Evolutionary conservation across 2,329 filamentous ascomycete genomes (phyloP).

Genomic region (Cercospora citrullina): DNA sequence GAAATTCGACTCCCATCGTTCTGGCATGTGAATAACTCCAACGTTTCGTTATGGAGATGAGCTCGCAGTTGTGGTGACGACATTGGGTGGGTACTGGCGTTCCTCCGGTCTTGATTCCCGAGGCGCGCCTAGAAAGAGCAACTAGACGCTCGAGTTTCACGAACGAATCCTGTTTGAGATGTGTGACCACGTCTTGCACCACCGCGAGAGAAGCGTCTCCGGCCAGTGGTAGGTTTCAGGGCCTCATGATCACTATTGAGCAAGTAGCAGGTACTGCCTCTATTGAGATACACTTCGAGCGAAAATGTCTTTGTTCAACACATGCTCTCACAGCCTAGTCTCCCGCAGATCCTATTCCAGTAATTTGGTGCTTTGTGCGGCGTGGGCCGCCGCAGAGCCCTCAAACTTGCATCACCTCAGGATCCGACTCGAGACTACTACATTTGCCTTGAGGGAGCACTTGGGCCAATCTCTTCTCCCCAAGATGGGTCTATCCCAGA

Average conservation of each 20-base stretch:
- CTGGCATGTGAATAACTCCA: not conserved
- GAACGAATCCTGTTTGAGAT: not conserved
- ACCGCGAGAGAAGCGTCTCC: not conserved
- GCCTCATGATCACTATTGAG: not conserved
- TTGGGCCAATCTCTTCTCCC: not conserved
- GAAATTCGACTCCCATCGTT: not conserved
- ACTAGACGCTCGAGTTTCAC: not conserved
- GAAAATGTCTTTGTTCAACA: not conserved
- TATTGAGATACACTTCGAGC: not conserved
- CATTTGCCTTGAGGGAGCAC: not conserved
- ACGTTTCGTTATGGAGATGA: not conserved
- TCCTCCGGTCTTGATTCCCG: too few species aligned
- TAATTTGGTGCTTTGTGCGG: not conserved
- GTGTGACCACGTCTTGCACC: not conserved
- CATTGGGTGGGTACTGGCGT: not conserved
- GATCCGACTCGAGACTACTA: not conserved
- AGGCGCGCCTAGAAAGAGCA: not conserved
- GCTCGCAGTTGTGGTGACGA: too few species aligned
- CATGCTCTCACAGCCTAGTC: not conserved
- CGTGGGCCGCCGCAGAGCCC: not conserved
- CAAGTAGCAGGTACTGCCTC: not conserved
- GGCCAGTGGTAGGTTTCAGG: not conserved
- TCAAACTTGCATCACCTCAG: not conserved
- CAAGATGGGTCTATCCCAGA: slow-evolving; percentile 3
- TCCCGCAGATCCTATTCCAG: not conserved